phyloP scores from a whole-genome alignment of 108 stramenopile species.

The Fistulifera pelliculosa region DNA sequence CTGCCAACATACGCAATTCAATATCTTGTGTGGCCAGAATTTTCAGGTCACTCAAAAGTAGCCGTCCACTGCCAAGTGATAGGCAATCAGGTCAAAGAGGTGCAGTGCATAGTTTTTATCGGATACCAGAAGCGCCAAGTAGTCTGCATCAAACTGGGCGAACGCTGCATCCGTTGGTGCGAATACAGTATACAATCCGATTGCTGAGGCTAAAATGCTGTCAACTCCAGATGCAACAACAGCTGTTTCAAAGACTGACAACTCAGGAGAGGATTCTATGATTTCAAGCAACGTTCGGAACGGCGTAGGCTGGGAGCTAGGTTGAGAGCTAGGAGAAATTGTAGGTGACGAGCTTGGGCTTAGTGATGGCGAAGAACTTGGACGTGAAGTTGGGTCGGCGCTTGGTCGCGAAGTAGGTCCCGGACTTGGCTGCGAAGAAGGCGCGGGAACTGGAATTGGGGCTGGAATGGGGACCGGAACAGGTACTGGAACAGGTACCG shows the following conservation, averaged over 20 bases:
- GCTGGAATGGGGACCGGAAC: too few relatives aligned
- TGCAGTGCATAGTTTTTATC: neutral
- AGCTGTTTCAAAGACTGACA: neutral
- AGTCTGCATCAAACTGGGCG: neutral
- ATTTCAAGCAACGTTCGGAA: neutral
- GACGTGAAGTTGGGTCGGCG: neutral
- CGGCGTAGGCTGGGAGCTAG: neutral
- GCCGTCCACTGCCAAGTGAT: neutral
- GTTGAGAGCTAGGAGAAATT: neutral
- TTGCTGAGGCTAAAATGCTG: neutral
- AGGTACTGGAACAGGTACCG: too few relatives aligned
- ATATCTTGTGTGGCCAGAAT: too few relatives aligned
- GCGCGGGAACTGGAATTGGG: too few relatives aligned
- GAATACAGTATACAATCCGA: neutral
- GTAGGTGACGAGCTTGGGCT: neutral
- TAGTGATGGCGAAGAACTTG: neutral
- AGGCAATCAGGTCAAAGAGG: neutral
- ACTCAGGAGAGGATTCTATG: neutral
- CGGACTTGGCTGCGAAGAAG: too few relatives aligned
- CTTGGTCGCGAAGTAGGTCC: too few relatives aligned
- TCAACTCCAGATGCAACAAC: neutral
- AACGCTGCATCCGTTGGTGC: neutral
- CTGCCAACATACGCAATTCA: constrained; percentile 1
- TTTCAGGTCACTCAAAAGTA: too few relatives aligned
- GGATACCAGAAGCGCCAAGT: neutral